A percentile compares a stretch with the other conserved stretches of the same genome.
These are phyloP conservation scores for Bipolaris oryzae DNA, from an alignment of 2,329 filamentous ascomycete genomes.

Conservation along the genomic window DNA sequence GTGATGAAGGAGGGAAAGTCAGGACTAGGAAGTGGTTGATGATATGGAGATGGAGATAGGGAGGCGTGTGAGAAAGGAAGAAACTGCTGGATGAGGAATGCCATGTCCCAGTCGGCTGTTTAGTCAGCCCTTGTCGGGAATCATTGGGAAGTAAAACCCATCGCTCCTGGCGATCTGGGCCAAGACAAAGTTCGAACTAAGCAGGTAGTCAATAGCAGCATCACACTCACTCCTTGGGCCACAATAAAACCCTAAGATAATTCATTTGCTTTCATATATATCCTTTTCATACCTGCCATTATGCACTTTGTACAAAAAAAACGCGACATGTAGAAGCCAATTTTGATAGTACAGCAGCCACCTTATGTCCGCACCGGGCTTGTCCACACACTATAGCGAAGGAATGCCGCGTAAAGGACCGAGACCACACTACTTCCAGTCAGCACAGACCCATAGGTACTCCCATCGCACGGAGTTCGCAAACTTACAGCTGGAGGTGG, in stretches of 20 bases:
- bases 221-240: background rate
- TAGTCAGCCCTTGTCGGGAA: background rate
- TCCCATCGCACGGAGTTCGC: background rate
- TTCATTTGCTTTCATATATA: background rate
- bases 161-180: background rate
- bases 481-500: conserved; percentile 24
- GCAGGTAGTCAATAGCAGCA: background rate
- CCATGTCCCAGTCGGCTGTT: background rate
- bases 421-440: conserved; percentile 18
- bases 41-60: background rate
- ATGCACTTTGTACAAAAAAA: background rate
- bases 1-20: background rate
- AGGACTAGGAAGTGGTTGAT: background rate
- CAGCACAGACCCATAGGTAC: background rate
- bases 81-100: too few species aligned
- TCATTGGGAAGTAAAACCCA: background rate
- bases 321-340: background rate
- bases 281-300: too few species aligned
- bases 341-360: background rate
- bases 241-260: background rate
- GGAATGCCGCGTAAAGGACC: conserved; percentile 15
- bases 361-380: background rate
- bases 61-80: background rate
- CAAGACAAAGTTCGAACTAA: background rate
- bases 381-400: background rate